A percentile compares a stretch with the other conserved stretches of the same genome.
phyloP scores from a whole-genome alignment of 2,329 filamentous ascomycete species.

The Nigrospora osmanthi region DNA sequence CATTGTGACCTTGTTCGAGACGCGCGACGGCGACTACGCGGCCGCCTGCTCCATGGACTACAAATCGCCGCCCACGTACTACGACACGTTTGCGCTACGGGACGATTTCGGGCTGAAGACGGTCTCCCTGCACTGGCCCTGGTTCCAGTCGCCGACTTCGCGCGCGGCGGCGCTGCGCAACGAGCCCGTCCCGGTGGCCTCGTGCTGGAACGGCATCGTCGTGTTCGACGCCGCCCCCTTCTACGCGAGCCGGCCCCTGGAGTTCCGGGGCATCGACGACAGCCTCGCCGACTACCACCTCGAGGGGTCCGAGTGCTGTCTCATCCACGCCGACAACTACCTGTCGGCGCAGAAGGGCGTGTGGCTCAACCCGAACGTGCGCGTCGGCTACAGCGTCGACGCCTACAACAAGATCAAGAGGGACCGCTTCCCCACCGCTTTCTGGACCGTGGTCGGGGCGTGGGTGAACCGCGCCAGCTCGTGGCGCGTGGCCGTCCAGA shows the following conservation, averaged over 20 bases:
- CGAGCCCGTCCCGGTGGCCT: conserved; percentile 49
- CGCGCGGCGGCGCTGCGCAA: conserved; percentile 38
- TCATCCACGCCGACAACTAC: conserved; percentile 51
- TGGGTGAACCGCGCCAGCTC: conserved; percentile 25
- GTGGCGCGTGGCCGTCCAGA: conserved; percentile 23
- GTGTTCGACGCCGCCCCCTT: conserved; percentile 37
- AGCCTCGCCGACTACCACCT: conserved; percentile 42
- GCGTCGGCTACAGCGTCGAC: conserved; percentile 39
- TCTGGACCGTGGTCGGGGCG: conserved; percentile 33
- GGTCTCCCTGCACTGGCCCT: conserved; percentile 48
- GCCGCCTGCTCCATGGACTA: conserved; percentile 56
- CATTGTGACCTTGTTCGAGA: conserved; percentile 44
- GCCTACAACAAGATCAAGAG: conserved; percentile 27
- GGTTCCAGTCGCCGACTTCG: conserved; percentile 38
- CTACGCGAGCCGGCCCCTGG: conserved; percentile 34
- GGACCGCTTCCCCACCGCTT: conserved; percentile 31
- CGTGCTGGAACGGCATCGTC: conserved; percentile 62
- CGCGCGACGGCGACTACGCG: conserved; percentile 46
- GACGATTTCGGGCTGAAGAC: conserved; percentile 45
- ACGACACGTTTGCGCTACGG: conserved; percentile 54
- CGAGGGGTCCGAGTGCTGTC: conserved; percentile 56
- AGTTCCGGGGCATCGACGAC: conserved; percentile 57
- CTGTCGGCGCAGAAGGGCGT: conserved; percentile 34
- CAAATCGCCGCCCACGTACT: conserved; percentile 41
- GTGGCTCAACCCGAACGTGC: conserved; percentile 46